Evolutionary conservation across 805 yeast species (phyloP), one percentile per base, ranked within the genome.

Genomic region (Jamesozyma spencerorum): DNA sequence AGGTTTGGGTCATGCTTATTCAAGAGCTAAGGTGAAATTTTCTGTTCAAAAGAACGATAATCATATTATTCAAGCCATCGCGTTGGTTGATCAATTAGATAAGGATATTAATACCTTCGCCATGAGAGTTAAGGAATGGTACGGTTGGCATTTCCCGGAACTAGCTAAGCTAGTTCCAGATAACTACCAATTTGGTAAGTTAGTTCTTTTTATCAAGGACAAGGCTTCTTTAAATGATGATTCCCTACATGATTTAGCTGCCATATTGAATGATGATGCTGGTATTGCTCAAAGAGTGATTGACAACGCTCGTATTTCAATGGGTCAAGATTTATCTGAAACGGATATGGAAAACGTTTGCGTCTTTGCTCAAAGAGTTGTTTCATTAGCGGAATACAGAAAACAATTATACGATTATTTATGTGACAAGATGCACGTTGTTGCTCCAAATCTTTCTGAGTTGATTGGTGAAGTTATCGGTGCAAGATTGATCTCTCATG

Each of bases 81-180:
- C 98, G 38, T 74, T 90, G 54, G 77, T 92, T 58, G 98, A 94
- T 63, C 96, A 92, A 70, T 79, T 92, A 58, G 98, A 92, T 70
- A 94, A 94, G 71, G 98, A 92, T 64, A 83, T 92, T 67, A 92
- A 92, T 74, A 88, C 96, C 45, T 92, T 85, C 65, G 81, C 96
- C 44, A 87, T 87, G 97, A 80, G 97, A 69, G 92, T 84, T 51
- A 85, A 87, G 71, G 97, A 87, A 70, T 87, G 97, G 97, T 87
- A 87, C 70, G 94, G 95, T 57, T 87, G 97, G 97, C 97, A 87
- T 65, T 87, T 92, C 80, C 97, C 97, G 44, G 97, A 87, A 71
- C 77, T 87, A 69, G 92, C 94, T 55, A 85, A 83, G 69, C 75
- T 88, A 57, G 94, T 85, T 40, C 78, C 85, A 52, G 96, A 88